These are phyloP conservation scores for Fusarium chuoi DNA, from an alignment of 2,329 filamentous ascomycete species.

Conservation along the genomic window DNA sequence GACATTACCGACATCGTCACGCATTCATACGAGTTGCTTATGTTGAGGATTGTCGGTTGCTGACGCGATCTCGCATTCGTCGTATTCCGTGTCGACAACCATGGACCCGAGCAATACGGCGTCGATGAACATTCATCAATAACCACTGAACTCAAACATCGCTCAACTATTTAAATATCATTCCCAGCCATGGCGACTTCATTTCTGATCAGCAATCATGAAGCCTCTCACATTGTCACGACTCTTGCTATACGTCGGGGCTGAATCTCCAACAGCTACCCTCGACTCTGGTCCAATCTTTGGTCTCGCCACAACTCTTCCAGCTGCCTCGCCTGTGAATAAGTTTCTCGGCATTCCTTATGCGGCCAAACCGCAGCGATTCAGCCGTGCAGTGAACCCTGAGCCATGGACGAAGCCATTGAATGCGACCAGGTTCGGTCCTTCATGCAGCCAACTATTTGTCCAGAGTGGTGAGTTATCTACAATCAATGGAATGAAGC, in stretches of 20 bases:
- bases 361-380: conserved; percentile 26
- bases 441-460: conserved; percentile 34
- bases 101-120: conserved; percentile 6
- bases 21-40: not conserved
- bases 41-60: not conserved
- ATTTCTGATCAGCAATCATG: not conserved
- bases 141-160: not conserved
- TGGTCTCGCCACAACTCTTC: conserved; percentile 27
- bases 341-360: conserved; percentile 41
- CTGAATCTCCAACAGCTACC: conserved; percentile 13
- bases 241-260: conserved; percentile 5
- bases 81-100: not conserved
- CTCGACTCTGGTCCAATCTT: conserved; percentile 32
- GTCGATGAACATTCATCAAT: not conserved
- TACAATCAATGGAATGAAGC: not conserved
- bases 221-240: not conserved
- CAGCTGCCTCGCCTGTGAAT: conserved; percentile 25
- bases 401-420: conserved; percentile 24
- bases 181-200: not conserved
- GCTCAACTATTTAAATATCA: not conserved
- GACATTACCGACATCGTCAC: no score
- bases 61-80: conserved; percentile 3
- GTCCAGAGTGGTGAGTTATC: conserved; percentile 20
- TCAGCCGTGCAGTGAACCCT: conserved; percentile 18
- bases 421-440: conserved; percentile 23